phyloP scores from a whole-genome alignment of 805 yeast species.

The Metschnikowia shivogae region DNA sequence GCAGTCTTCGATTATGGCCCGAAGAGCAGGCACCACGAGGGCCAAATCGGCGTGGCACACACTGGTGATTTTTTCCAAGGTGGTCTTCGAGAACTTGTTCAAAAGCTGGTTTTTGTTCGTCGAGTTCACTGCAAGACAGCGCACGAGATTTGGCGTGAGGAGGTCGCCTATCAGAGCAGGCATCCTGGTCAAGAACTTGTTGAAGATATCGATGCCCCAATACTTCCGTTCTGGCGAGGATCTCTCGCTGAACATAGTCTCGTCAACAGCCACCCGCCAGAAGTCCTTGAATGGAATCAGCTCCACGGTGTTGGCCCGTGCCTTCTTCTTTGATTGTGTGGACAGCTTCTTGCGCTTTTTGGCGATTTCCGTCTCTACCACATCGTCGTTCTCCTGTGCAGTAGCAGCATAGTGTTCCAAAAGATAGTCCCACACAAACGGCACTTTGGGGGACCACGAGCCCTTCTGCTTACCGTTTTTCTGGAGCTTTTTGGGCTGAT shows the following conservation, averaged over 20 bases:
- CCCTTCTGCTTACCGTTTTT: conserved; percentile 50
- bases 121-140: conserved; percentile 74
- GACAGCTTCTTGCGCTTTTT: conserved; percentile 21
- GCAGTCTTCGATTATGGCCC: conserved; percentile 29
- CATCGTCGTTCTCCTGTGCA: conserved; percentile 14
- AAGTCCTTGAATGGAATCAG: conserved; percentile 49
- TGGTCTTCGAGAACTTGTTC: conserved; percentile 59
- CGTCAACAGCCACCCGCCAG: conserved; percentile 79
- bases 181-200: conserved; percentile 35
- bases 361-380: conserved; percentile 15
- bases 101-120: conserved; percentile 62
- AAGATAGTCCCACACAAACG: conserved; percentile 69
- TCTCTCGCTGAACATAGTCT: conserved; percentile 67
- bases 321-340: conserved; percentile 15
- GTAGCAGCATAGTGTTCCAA: conserved; percentile 37
- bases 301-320: conserved; percentile 25
- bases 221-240: conserved; percentile 83
- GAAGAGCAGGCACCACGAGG: conserved; percentile 33
- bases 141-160: conserved; percentile 61
- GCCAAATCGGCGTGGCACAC: conserved; percentile 34
- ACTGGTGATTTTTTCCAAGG: conserved; percentile 42
- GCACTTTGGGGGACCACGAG: conserved; percentile 70
- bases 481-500: conserved; percentile 11
- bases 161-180: conserved; percentile 24
- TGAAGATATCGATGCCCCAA: conserved; percentile 78